Conservation (phyloP, 2,329 filamentous ascomycete genomes). For the Exophiala dermatitidis region DNA sequence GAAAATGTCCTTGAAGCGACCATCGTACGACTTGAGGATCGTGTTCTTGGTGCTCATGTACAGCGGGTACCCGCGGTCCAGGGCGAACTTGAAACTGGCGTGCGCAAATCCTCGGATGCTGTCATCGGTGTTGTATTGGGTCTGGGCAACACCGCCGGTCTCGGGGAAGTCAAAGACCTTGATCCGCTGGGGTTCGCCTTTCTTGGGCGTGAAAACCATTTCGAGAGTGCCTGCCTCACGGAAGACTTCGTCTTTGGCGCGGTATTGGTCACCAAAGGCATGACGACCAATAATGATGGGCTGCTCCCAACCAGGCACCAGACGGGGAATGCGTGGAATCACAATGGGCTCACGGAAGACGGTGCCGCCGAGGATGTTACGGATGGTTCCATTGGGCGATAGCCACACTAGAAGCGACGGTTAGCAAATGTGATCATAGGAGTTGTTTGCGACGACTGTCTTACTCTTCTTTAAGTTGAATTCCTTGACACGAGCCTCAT, state of each 20-base stretch:
- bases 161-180: constrained; percentile 86
- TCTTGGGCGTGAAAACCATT: constrained; percentile 83
- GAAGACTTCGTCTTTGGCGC: constrained; percentile 84
- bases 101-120: constrained; percentile 93
- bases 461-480: constrained; percentile 97
- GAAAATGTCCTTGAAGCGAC: constrained; percentile 99
- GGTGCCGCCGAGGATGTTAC: constrained; percentile 73
- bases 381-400: constrained; percentile 84
- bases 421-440: not conserved
- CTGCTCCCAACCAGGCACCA: constrained; percentile 96
- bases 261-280: constrained; percentile 97
- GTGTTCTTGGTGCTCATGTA: constrained; percentile 99
- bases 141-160: constrained; percentile 81
- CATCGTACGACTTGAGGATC: constrained; percentile 98
- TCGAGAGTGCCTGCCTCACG: constrained; percentile 77
- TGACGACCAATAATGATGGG: constrained; percentile 98
- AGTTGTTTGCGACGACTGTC: constrained; percentile 29
- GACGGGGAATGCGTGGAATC: constrained; percentile 82
- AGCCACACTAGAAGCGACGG: constrained; percentile 68
- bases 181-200: constrained; percentile 70
- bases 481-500: constrained; percentile 92
- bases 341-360: constrained; percentile 99
- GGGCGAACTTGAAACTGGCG: constrained; percentile 89
- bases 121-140: constrained; percentile 97
- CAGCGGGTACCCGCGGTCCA: constrained; percentile 79